A percentile compares a stretch with the other conserved stretches of the same genome.
phyloP scores from a whole-genome alignment of 306 rosid species.

The Senna tora region DNA sequence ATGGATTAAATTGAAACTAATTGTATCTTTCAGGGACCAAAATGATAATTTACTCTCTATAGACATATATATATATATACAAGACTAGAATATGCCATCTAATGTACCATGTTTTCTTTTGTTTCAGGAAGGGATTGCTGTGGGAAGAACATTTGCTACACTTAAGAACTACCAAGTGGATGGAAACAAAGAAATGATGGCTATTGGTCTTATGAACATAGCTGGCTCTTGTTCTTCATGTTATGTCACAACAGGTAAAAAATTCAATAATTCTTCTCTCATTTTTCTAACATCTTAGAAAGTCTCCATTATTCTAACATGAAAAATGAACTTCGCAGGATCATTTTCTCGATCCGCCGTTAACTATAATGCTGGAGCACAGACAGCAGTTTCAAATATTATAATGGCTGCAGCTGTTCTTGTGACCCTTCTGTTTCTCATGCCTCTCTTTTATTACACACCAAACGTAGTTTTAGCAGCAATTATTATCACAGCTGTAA shows the following conservation, averaged over 20 bases:
- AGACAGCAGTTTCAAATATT: slow-evolving; percentile 80
- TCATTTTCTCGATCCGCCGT: slow-evolving; percentile 96
- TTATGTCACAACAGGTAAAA: slow-evolving; percentile 81
- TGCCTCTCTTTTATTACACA: slow-evolving; percentile 92
- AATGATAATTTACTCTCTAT: too few species aligned
- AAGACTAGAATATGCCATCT: slow-evolving; percentile 3
- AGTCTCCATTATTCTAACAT: neutral
- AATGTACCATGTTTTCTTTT: slow-evolving; percentile 17
- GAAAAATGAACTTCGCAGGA: slow-evolving; percentile 54
- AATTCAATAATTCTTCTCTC: neutral
- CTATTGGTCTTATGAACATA: slow-evolving; percentile 89
- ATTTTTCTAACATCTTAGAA: neutral
- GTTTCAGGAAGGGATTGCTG: slow-evolving; percentile 93
- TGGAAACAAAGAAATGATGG: slow-evolving; percentile 99
- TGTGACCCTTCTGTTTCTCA: slow-evolving; percentile 82
- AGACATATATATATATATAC: neutral
- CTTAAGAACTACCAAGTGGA: slow-evolving; percentile 91
- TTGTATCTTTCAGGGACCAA: too few species aligned
- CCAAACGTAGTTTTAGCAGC: slow-evolving; percentile 89
- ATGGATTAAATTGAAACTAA: too few species aligned
- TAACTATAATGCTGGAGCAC: slow-evolving; percentile 89
- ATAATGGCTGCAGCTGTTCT: slow-evolving; percentile 90
- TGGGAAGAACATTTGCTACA: slow-evolving; percentile 92
- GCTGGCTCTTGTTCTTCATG: slow-evolving; percentile 92
- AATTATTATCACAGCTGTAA: slow-evolving; percentile 88